Base-by-base conservation (phyloP, 176 grass and related monocot species). In the barley (Hordeum vulgare) region DNA sequence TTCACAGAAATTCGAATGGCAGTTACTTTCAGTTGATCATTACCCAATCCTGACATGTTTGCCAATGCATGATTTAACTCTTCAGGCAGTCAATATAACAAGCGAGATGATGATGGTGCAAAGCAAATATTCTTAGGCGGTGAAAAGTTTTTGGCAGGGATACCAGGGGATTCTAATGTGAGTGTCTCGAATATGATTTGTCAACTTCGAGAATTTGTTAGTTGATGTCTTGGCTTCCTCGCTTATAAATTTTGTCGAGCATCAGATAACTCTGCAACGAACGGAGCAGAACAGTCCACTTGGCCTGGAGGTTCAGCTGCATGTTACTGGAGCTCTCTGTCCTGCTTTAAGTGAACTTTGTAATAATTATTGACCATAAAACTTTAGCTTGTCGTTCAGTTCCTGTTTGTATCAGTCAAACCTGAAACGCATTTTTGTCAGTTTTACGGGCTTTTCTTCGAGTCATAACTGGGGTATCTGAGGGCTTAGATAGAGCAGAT, bases 41-140 rank as follows among this genome's bases (percentile, higher is more conserved):
- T 99, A 89, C 97, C 97, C 24, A 93, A 99, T 61, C 97, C 97
- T 85, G 97, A 99, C 80, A 99, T 99, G 96, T 99, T 99, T n/a
- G 76, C 86, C 21, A 91, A 99, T 86, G 81, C 87, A 81, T 80
- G 74, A 37, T 90, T 99, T 78, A 88, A 88, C 78, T 94, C 91
- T 74, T 92, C 89, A 54, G 88, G 57, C 25, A 86, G 66, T 79
- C 61, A 88, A 78, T 88, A 88, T 70, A 85, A 84, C 53, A 97
- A 81, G 75, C 54, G 91, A 71, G 97, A 96, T 47, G 91, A 87
- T 84, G 97, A 92, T 83, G 96, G 93, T 12, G 97, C 93, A 78
- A 96, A 99, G 62, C 61, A 93, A 63, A 89, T 96, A 85, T 96
- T 99, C 56, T 99, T 99, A 88, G 96, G 97, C 0, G 97, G 97